Percentiles rank a stretch among this genome's conserved stretches.
These are phyloP conservation scores for Sclerotinia borealis DNA, from an alignment of 2,329 filamentous ascomycete genomes.

Conservation along the genomic window DNA sequence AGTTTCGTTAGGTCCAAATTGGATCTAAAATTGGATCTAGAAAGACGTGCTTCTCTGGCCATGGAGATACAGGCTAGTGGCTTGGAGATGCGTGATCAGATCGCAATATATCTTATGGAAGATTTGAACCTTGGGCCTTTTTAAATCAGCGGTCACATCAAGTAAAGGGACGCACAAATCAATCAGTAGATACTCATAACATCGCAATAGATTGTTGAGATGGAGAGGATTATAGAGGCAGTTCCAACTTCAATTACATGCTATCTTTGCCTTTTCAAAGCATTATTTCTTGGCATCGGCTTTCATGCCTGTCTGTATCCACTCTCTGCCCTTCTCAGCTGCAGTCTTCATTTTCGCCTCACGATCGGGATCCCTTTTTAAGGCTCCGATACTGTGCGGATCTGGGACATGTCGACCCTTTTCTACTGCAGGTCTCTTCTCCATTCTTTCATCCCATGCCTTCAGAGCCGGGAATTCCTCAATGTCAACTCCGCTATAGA, in stretches of 20 bases:
- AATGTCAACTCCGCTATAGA: constrained; percentile 57
- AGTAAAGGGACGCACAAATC: background rate
- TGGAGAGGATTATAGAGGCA: background rate
- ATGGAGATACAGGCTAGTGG: background rate
- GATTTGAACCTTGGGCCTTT: background rate
- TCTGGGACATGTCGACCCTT: constrained; percentile 69
- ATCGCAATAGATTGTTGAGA: too few species aligned
- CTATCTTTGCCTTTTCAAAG: background rate
- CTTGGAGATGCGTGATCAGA: background rate
- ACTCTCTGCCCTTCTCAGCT: constrained; percentile 47
- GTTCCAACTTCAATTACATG: too few species aligned
- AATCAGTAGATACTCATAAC: background rate
- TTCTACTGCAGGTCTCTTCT: constrained; percentile 64
- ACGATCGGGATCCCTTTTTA: constrained; percentile 34
- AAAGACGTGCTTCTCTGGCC: background rate
- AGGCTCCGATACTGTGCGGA: constrained; percentile 53
- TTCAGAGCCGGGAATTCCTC: constrained; percentile 70
- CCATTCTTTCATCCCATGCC: constrained; percentile 69
- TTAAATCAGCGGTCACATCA: background rate
- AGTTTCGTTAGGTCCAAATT: background rate
- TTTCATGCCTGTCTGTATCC: constrained; percentile 64
- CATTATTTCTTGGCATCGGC: constrained; percentile 27
- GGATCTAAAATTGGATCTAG: background rate
- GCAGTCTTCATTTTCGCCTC: constrained; percentile 50
- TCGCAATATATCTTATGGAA: background rate